Evolutionary conservation across 176 grass and related monocot genomes (phyloP).

Genomic region (Carex kokanica): DNA sequence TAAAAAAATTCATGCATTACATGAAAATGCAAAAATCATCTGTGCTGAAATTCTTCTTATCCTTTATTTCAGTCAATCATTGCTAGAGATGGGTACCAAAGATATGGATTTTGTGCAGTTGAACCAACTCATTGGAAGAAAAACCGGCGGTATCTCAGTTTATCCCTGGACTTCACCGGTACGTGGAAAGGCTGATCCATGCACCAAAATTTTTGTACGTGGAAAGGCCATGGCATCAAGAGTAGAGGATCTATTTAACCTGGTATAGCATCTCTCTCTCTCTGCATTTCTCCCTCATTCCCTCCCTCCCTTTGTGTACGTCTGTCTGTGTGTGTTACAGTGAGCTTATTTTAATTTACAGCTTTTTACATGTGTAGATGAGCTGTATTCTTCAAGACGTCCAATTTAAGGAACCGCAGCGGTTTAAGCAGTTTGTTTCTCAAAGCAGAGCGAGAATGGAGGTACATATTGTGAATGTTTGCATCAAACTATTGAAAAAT

Average conservation of each 20-base stretch:
- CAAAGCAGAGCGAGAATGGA: constrained; percentile 99
- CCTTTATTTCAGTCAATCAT: constrained; percentile 71
- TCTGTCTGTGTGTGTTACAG: not conserved
- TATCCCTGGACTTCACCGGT: constrained; percentile 92
- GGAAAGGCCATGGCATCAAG: constrained; percentile 79
- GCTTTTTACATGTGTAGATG: constrained; percentile 54
- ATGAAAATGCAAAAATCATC: constrained; percentile 6
- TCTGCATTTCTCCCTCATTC: not conserved
- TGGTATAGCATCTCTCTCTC: constrained; percentile 43
- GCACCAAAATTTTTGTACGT: constrained; percentile 67
- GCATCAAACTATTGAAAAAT: constrained; percentile 3
- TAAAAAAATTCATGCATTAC: not conserved
- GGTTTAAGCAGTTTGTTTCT: constrained; percentile 98
- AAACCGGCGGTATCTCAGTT: constrained; percentile 99
- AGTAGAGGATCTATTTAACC: constrained; percentile 89
- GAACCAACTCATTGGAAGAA: constrained; percentile 97
- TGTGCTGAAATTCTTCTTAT: constrained; percentile 30
- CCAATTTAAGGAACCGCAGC: constrained; percentile 91
- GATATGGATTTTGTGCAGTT: constrained; percentile 99
- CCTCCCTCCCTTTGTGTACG: not conserved
- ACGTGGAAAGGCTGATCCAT: constrained; percentile 76
- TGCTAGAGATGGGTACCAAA: constrained; percentile 99
- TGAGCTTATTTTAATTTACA: constrained; percentile 7
- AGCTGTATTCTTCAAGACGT: constrained; percentile 91
- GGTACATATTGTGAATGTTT: constrained; percentile 40